phyloP scores from a whole-genome alignment of 2,329 filamentous ascomycete genomes.

The Ophiostoma fasciatum region DNA sequence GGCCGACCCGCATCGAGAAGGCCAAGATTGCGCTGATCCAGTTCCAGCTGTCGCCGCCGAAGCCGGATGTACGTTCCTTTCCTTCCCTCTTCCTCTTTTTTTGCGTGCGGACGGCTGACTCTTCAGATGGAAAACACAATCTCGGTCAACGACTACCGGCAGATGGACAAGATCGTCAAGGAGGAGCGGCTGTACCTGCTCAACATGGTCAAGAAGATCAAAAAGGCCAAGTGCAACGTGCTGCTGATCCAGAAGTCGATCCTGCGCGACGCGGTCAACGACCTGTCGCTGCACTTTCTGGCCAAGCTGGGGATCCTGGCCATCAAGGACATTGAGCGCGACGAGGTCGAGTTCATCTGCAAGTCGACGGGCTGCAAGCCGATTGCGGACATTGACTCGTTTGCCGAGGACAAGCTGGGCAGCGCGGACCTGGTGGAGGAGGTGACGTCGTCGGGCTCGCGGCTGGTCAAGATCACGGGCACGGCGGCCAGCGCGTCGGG shows the following conservation, averaged over 20 bases:
- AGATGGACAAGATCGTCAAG: constrained; percentile 99
- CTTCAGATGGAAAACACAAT: constrained; percentile 95
- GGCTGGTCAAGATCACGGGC: constrained; percentile 89
- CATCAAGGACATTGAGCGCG: constrained; percentile 95
- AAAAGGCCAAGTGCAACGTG: constrained; percentile 99
- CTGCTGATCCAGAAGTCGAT: constrained; percentile 98
- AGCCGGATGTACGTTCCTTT: constrained; percentile 58
- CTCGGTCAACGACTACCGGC: constrained; percentile 96
- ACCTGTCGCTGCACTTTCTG: constrained; percentile 91
- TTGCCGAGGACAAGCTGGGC: constrained; percentile 96
- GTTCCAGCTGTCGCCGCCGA: constrained; percentile 95
- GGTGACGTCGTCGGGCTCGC: constrained; percentile 69
- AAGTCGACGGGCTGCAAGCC: constrained; percentile 98
- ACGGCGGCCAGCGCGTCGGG: constrained; percentile 18
- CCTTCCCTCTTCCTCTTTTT: background rate
- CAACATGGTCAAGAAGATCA: constrained; percentile 99
- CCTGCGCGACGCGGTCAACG: constrained; percentile 92
- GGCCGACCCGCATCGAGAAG: constrained; percentile 89
- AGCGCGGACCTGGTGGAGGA: constrained; percentile 90
- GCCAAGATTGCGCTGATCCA: constrained; percentile 93
- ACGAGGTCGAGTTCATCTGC: constrained; percentile 98
- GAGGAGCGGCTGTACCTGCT: constrained; percentile 96
- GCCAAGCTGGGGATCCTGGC: constrained; percentile 92
- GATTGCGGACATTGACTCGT: constrained; percentile 94
- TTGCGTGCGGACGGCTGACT: background rate